phyloP scores from a whole-genome alignment of 2,329 filamentous ascomycete species.

The Alternaria gansuensis region DNA sequence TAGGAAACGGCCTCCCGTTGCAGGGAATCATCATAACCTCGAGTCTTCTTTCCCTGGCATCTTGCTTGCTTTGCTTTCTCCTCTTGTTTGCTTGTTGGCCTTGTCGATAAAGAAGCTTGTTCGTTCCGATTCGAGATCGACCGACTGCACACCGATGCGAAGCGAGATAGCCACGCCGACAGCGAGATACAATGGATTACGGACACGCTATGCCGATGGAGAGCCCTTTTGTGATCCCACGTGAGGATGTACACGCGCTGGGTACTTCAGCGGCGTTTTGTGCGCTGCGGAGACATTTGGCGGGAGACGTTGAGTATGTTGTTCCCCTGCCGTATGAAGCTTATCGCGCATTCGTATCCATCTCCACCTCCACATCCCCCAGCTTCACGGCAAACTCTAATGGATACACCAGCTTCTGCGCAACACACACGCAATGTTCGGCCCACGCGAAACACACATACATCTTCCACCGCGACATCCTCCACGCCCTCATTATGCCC shows the following conservation, averaged over 20 bases:
- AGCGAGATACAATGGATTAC: slow-evolving; percentile 16
- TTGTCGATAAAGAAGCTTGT: slow-evolving; percentile 7
- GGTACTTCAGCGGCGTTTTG: slow-evolving; percentile 55
- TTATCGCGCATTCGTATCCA: slow-evolving; percentile 13
- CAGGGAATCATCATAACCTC: slow-evolving; percentile 4
- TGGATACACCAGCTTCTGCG: slow-evolving; percentile 50
- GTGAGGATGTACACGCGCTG: slow-evolving; percentile 54
- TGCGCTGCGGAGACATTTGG: slow-evolving; percentile 56
- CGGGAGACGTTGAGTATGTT: slow-evolving; percentile 53
- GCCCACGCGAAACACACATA: slow-evolving; percentile 51
- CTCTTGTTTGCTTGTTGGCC: slow-evolving; percentile 2
- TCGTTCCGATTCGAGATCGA: slow-evolving; percentile 8
- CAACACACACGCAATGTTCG: slow-evolving; percentile 50
- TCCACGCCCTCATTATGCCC: slow-evolving; percentile 67
- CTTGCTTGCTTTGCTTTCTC: slow-evolving; percentile 6
- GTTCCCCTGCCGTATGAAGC: slow-evolving; percentile 9
- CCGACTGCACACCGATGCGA: slow-evolving; percentile 18
- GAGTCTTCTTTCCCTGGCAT: slow-evolving; percentile 13
- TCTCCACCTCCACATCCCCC: not conserved
- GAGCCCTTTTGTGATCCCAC: slow-evolving; percentile 56
- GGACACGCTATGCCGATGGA: slow-evolving; percentile 24
- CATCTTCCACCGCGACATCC: slow-evolving; percentile 66
- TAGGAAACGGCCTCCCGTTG: slow-evolving; percentile 24
- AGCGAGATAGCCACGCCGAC: slow-evolving; percentile 11
- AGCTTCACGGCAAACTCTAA: not conserved